Conservation (phyloP, 2,329 filamentous ascomycete genomes). For the Aspergillus tanneri region DNA sequence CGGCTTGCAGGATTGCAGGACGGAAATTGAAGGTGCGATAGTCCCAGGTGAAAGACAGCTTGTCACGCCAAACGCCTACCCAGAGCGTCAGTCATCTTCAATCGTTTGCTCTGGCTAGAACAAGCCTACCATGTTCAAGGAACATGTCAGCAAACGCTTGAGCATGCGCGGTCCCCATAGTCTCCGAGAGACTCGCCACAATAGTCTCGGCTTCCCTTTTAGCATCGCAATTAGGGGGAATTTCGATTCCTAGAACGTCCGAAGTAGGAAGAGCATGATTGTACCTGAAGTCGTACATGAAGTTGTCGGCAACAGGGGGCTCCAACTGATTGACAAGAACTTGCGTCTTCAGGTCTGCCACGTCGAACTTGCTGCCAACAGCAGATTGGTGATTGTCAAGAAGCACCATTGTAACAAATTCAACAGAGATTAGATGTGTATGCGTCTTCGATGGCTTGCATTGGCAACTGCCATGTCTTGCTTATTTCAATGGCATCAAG, state of each 20-base stretch:
- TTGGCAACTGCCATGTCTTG: too few relatives aligned
- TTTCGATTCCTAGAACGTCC: conserved; percentile 28
- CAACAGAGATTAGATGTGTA: too few relatives aligned
- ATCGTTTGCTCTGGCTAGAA: conserved; percentile 2
- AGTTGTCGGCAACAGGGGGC: conserved; percentile 39
- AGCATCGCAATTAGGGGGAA: conserved; percentile 25
- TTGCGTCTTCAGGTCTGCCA: too few relatives aligned
- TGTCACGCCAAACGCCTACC: conserved; percentile 39
- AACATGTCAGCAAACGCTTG: conserved; percentile 28
- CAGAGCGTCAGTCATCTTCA: neutral
- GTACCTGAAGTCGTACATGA: conserved; percentile 46
- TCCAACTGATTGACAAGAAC: too few relatives aligned
- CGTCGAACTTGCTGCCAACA: too few relatives aligned
- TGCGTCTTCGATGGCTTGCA: too few relatives aligned
- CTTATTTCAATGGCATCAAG: too few relatives aligned
- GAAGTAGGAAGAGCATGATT: conserved; percentile 38
- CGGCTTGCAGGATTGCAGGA: conserved; percentile 32
- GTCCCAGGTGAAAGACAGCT: conserved; percentile 39
- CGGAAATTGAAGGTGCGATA: conserved; percentile 38
- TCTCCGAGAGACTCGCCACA: too few relatives aligned
- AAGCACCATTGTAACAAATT: too few relatives aligned
- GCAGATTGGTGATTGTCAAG: too few relatives aligned
- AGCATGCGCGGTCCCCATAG: too few relatives aligned
- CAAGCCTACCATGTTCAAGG: conserved; percentile 24
- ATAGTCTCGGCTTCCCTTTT: too few relatives aligned